Conservation (phyloP, 495 filamentous ascomycete genomes). For the Astrothelium subdiscretum region DNA sequence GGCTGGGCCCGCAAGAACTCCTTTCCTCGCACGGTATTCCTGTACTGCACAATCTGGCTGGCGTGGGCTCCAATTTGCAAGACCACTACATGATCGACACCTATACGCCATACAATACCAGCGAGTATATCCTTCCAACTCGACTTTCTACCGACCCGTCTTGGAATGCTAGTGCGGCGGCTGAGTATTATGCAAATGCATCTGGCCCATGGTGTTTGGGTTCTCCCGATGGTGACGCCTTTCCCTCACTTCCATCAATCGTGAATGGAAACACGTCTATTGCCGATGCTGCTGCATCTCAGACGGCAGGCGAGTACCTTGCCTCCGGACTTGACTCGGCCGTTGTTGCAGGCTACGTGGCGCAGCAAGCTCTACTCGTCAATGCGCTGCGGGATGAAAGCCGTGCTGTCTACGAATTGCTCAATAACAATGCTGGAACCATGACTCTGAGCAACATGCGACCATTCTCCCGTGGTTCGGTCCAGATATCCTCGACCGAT, state of each 20-base stretch:
- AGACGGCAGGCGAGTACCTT: slow-evolving; percentile 20
- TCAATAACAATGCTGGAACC: slow-evolving; percentile 31
- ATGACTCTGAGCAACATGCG: slow-evolving; percentile 20
- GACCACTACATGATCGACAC: slow-evolving; percentile 15
- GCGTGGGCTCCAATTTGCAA: slow-evolving; percentile 47
- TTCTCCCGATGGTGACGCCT: slow-evolving; percentile 31
- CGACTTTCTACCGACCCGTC: slow-evolving; percentile 10
- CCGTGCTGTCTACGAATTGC: slow-evolving; percentile 29
- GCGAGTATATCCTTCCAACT: slow-evolving; percentile 6
- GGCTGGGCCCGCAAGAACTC: slow-evolving; percentile 36
- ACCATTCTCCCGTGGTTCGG: slow-evolving; percentile 20
- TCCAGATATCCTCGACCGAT: slow-evolving; percentile 13
- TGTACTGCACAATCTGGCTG: slow-evolving; percentile 33
- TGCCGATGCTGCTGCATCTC: slow-evolving; percentile 14
- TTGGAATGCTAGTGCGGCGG: slow-evolving; percentile 8
- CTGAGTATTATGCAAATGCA: slow-evolving; percentile 12
- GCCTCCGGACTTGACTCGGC: slow-evolving; percentile 26
- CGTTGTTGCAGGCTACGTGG: slow-evolving; percentile 30
- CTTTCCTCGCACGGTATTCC: slow-evolving; percentile 34
- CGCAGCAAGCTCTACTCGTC: slow-evolving; percentile 26
- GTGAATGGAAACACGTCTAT: slow-evolving; percentile 16
- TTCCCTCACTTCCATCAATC: slow-evolving; percentile 28
- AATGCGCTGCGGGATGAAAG: slow-evolving; percentile 27
- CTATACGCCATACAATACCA: slow-evolving; percentile 2
- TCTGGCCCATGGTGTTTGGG: slow-evolving; percentile 33